Percentiles rank a stretch among this genome's conserved stretches.
Conservation (phyloP, 2,329 filamentous ascomycete species). For the Fusarium torulosum region DNA sequence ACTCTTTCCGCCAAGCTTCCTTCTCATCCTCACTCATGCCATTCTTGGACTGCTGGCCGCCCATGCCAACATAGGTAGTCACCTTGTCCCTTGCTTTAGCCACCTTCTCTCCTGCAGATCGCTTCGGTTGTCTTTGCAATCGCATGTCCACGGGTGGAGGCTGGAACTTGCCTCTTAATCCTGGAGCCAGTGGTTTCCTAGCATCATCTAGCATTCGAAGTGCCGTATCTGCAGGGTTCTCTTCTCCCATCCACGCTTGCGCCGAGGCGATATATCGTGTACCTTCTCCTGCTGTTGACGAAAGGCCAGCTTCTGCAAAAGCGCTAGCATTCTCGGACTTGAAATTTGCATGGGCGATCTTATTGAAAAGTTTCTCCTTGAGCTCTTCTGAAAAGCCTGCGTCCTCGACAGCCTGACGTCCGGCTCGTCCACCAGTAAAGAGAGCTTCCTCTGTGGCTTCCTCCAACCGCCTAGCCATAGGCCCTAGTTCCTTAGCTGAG, state of each 20-base stretch:
- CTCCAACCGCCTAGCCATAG: slow-evolving; percentile 69
- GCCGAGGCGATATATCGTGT: slow-evolving; percentile 76
- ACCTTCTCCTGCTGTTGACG: slow-evolving; percentile 73
- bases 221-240: slow-evolving; percentile 79
- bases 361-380: slow-evolving; percentile 68
- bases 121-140: slow-evolving; percentile 55
- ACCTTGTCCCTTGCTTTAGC: slow-evolving; percentile 70
- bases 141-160: slow-evolving; percentile 67
- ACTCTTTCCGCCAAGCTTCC: slow-evolving; percentile 76
- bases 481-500: slow-evolving; percentile 51
- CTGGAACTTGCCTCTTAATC: slow-evolving; percentile 60
- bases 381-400: slow-evolving; percentile 74
- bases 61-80: slow-evolving; percentile 62
- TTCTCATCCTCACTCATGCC: slow-evolving; percentile 77
- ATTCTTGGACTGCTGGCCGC: slow-evolving; percentile 62
- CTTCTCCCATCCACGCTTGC: slow-evolving; percentile 82
- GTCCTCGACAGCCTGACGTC: slow-evolving; percentile 70
- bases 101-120: slow-evolving; percentile 61
- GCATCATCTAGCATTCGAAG: slow-evolving; percentile 88
- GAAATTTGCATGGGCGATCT: slow-evolving; percentile 68
- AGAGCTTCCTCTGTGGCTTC: slow-evolving; percentile 74
- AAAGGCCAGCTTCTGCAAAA: slow-evolving; percentile 62
- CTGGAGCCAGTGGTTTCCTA: slow-evolving; percentile 73
- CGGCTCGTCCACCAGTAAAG: slow-evolving; percentile 68
- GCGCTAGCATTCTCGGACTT: slow-evolving; percentile 62